A percentile compares a stretch with the other conserved stretches of the same genome.
Evolutionary conservation across 2,329 filamentous ascomycete genomes (phyloP).

Genomic region (Pseudogymnoascus sp.): DNA sequence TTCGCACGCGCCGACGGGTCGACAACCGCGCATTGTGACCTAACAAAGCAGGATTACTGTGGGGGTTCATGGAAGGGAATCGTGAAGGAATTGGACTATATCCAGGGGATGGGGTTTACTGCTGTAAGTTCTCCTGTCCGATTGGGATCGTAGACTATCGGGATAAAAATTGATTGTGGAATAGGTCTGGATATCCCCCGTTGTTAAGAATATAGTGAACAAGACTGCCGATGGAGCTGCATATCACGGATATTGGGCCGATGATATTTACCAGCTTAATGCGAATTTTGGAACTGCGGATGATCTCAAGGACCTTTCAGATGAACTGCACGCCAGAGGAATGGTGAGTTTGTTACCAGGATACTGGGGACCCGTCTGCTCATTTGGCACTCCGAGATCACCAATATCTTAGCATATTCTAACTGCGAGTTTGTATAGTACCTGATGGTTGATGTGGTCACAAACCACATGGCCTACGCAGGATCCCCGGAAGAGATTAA

Average conservation of each 20-base stretch:
- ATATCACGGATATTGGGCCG: constrained; percentile 39
- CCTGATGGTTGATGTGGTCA: constrained; percentile 53
- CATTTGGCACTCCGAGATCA: background rate
- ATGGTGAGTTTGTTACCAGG: constrained; percentile 37
- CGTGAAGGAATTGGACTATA: constrained; percentile 39
- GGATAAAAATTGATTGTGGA: constrained; percentile 2
- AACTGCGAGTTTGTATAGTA: constrained; percentile 30
- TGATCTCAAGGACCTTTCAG: constrained; percentile 50
- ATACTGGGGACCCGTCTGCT: background rate
- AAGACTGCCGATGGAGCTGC: constrained; percentile 32
- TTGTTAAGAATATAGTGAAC: constrained; percentile 33
- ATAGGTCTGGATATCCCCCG: constrained; percentile 38
- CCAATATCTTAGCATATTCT: background rate
- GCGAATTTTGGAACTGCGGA: constrained; percentile 48
- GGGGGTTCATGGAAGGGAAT: constrained; percentile 40
- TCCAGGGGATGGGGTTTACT: constrained; percentile 34
- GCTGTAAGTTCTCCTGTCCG: constrained; percentile 18
- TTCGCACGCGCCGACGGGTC: constrained; percentile 32
- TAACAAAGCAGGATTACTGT: constrained; percentile 32
- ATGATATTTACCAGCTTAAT: constrained; percentile 45
- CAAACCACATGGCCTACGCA: constrained; percentile 48
- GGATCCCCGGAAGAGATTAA: constrained; percentile 42
- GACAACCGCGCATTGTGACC: constrained; percentile 24
- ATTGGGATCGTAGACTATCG: background rate
- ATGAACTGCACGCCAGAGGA: constrained; percentile 44